A percentile compares a stretch with the other conserved stretches of the same genome.
phyloP scores from a whole-genome alignment of 2,329 filamentous ascomycete genomes.

The Xylaria sp. region DNA sequence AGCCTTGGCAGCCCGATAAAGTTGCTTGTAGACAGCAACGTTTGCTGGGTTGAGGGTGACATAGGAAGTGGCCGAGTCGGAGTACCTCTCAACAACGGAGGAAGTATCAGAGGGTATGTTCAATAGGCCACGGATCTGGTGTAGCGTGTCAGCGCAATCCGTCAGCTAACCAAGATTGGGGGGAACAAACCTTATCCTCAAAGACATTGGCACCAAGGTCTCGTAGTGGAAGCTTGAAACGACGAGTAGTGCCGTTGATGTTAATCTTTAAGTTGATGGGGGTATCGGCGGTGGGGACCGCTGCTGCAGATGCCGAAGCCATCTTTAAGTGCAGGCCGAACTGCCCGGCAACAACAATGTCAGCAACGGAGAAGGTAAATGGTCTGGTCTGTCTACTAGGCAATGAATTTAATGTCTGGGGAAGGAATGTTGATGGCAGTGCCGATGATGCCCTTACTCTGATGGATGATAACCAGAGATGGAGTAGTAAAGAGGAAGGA shows the following conservation, averaged over 20 bases:
- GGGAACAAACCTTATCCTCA: slow-evolving; percentile 79
- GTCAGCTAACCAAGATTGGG: too few relatives aligned
- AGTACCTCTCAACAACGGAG: slow-evolving; percentile 88
- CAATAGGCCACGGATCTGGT: slow-evolving; percentile 76
- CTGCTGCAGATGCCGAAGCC: slow-evolving; percentile 48
- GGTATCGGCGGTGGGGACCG: slow-evolving; percentile 66
- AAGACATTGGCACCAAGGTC: slow-evolving; percentile 81
- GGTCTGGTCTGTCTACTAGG: not conserved
- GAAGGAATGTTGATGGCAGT: slow-evolving; percentile 12
- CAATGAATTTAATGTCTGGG: slow-evolving; percentile 8
- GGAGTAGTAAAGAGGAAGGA: slow-evolving; percentile 19
- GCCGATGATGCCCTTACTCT: slow-evolving; percentile 19
- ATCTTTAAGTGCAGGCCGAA: slow-evolving; percentile 48
- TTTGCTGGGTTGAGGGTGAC: slow-evolving; percentile 83
- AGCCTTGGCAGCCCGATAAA: slow-evolving; percentile 95
- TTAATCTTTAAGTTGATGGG: slow-evolving; percentile 87
- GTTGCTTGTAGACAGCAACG: slow-evolving; percentile 90
- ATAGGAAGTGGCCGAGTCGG: slow-evolving; percentile 87
- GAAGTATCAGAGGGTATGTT: slow-evolving; percentile 70
- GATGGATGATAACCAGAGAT: slow-evolving; percentile 22
- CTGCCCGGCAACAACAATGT: slow-evolving; percentile 17
- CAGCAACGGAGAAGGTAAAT: not conserved
- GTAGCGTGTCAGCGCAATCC: slow-evolving; percentile 19
- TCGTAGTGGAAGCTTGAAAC: slow-evolving; percentile 88
- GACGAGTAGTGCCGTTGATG: slow-evolving; percentile 78